Base-by-base conservation (phyloP, 352 stramenopile species). In the Globisporangium recalcitrans region DNA sequence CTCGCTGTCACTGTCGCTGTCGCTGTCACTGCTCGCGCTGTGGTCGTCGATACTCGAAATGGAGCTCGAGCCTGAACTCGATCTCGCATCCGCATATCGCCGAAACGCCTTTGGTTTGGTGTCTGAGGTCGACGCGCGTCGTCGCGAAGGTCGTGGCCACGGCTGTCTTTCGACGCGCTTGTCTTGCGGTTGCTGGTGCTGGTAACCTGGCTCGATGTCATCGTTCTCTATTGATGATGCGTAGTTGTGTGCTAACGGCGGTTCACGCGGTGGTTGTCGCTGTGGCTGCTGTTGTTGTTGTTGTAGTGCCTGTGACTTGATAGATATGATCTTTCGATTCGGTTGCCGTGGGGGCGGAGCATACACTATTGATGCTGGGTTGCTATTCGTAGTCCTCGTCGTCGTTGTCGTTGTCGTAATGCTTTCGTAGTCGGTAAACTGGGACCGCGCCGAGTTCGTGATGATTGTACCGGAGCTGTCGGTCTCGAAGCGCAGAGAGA, bases 31-130 rank as follows among this genome's bases (percentile, higher is more conserved):
- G 29, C 44, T 52, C 14, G 16, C 38, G 49, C 36, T 61, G 24
- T 65, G 48, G 58, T 65, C 63, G 2, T 69, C 32, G 27, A 65
- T 36, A 29, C 52, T 65, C 49, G 63, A 69, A 27, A 61, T 27
- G 6, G 63, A 69, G 24, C 47, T 56, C 19, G 61, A 62, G 27
- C 16, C 32, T 4, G 44, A 62, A 27, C n/a, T 52, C 1, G 27
- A 46, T 19, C 24, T 22, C 10, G 53, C 61, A 36, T 66, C 60
- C 16, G 32, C 42, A 49, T 56, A 48, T 3, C 10, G 44, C 26
- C 7, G 53, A 6, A 49, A 44, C 38, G 53, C 44, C 16, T 42
- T 42, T 14, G 61, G 24, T n/a, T 52, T 51, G 16, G 61, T 51
- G 9, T 38, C 46, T 31, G 53, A 40, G 10, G 53, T 67, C n/a